phyloP scores from a whole-genome alignment of 108 stramenopile species.

The Aurantiochytrium sp. region DNA sequence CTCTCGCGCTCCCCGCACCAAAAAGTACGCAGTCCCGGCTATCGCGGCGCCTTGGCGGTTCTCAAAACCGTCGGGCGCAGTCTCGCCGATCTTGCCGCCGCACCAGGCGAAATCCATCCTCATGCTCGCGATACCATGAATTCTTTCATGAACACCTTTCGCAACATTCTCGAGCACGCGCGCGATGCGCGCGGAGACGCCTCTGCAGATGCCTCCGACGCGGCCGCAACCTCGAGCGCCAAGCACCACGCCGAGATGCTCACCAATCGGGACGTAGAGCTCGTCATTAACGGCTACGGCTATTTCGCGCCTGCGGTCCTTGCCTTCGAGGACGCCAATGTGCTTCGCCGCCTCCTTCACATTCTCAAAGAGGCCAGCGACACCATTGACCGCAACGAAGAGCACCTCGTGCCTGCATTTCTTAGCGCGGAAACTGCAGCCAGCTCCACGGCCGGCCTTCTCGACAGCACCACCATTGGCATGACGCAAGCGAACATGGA shows the following conservation, averaged over 20 bases:
- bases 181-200: not conserved
- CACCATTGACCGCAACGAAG: constrained; percentile 12
- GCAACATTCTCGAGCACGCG: not conserved
- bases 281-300: constrained; percentile 1
- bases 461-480: not conserved
- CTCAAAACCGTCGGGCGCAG: not conserved
- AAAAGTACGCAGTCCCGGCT: not conserved
- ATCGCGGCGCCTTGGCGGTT: not conserved
- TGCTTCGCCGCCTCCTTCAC: not conserved
- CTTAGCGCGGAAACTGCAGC: not conserved
- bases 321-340: not conserved
- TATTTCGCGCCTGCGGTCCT: not conserved
- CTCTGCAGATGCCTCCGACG: too few species aligned
- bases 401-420: not conserved
- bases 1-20: not conserved
- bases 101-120: not conserved
- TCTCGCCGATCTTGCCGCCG: not conserved
- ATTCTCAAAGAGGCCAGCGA: constrained; percentile 14
- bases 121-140: not conserved
- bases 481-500: too few species aligned
- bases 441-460: not conserved
- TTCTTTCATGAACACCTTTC: not conserved
- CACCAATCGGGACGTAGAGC: not conserved
- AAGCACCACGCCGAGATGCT: not conserved
- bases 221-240: too few species aligned